Evolutionary conservation across 139 green algal species (phyloP).

Genomic region (Ettlia oleoabundans): DNA sequence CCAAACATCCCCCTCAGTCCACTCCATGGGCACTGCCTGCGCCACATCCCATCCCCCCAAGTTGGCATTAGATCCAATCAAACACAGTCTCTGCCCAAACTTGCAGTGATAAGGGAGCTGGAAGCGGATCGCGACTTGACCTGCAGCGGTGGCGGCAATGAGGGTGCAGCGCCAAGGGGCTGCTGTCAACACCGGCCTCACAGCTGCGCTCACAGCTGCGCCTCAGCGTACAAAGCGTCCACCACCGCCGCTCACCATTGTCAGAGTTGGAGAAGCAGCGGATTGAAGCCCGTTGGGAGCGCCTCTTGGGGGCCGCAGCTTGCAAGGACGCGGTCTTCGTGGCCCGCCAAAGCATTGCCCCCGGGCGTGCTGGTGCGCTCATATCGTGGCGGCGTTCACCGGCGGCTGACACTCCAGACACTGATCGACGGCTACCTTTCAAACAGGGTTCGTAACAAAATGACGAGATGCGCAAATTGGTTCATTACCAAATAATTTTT

Average conservation of each 20-base stretch:
- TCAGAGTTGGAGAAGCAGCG: conserved; percentile 25
- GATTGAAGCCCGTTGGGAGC: neutral
- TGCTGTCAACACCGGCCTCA: neutral
- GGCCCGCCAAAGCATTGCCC: neutral
- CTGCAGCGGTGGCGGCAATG: neutral
- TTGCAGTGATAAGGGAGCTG: conserved; percentile 35
- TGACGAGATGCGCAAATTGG: too few species aligned
- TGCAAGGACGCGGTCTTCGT: neutral
- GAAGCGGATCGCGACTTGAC: conserved; percentile 28
- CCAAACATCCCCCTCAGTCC: conserved; percentile 54
- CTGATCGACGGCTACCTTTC: too few species aligned
- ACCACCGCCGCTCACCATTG: neutral
- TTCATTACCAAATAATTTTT: too few species aligned
- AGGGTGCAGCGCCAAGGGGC: neutral
- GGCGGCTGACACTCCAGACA: too few species aligned
- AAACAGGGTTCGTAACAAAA: too few species aligned
- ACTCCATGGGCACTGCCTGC: conserved; percentile 32
- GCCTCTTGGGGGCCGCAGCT: neutral
- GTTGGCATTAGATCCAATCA: conserved; percentile 37
- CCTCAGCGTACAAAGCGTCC: neutral
- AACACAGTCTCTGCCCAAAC: conserved; percentile 40
- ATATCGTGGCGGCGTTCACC: too few species aligned
- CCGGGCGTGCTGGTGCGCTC: neutral
- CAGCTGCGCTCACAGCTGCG: neutral
- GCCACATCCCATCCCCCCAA: conserved; percentile 43